A percentile compares a stretch with the other conserved stretches of the same genome.
Conservation (phyloP, 2,329 filamentous ascomycete species). For the Pseudomassariella vexata region DNA sequence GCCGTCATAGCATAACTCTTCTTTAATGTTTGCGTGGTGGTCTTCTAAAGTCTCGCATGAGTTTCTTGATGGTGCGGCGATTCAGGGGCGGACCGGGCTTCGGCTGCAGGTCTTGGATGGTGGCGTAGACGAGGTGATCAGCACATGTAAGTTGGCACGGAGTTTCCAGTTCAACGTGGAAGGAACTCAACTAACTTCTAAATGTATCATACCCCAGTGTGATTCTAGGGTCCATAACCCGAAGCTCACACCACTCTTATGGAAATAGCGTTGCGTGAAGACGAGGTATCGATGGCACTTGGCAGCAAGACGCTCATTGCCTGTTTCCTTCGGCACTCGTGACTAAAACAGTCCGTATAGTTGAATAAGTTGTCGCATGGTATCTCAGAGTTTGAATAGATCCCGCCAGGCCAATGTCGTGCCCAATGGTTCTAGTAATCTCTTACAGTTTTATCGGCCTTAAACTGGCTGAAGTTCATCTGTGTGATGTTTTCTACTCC, state of each 20-base stretch:
- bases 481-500: too few relatives aligned
- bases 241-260: not conserved
- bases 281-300: conserved; percentile 3
- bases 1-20: not conserved
- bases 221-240: too few relatives aligned
- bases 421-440: not conserved
- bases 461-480: too few relatives aligned
- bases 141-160: not conserved
- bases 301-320: not conserved
- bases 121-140: not conserved
- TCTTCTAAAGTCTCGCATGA: not conserved
- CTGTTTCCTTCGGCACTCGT: conserved; percentile 4
- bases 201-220: too few relatives aligned
- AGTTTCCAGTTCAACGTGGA: not conserved
- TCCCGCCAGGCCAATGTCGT: not conserved
- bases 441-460: conserved; percentile 2
- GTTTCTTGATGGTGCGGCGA: not conserved
- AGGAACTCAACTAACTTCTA: too few relatives aligned
- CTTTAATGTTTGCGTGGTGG: not conserved
- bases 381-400: not conserved
- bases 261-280: not conserved
- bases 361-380: not conserved
- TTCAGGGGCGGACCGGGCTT: not conserved
- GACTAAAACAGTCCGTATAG: conserved; percentile 1
- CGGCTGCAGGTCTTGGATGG: conserved; percentile 1